Evolutionary conservation across 2,329 filamentous ascomycete species (phyloP), one percentile per base, ranked within the genome.

Genomic region (Fusarium albidum): DNA sequence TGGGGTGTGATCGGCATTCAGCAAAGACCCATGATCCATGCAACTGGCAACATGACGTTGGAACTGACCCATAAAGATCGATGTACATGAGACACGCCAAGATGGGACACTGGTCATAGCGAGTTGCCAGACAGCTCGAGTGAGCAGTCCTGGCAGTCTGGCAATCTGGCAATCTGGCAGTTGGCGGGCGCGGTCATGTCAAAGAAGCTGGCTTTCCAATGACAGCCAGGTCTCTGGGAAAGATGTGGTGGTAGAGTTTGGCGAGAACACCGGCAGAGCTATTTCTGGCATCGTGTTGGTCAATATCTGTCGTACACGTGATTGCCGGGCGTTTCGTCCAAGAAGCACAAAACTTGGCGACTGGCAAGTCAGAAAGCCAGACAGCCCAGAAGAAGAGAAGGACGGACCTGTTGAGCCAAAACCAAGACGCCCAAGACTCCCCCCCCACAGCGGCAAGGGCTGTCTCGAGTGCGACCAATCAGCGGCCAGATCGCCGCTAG

Each of bases 61-160:
- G 17, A 26, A 34, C 43, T n/a, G 52, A 29, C 21, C 43, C 43
- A 47, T 35, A 42, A 37, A 47, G 28, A 46, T 21, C 28, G 56
- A 54, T 57, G 35, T 45, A 61, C 40, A 43, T 63, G 59, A 62
- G 58, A 63, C 59, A 54, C 51, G 59, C 59, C 52, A 62, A 59
- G 41, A 37, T 43, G 27, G 46, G 43, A 35, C 40, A 10, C 37
- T 40, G 27, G 28, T 28, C 39, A 12, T 21, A 33, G 39, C 26
- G 14, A 29, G 27, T 49, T 51, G 49, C 46, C 32, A 53, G 42
- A 55, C 50, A 29, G 18, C 17, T 13, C 13, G 13, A 27, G 21
- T 9, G n/a, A 27, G 15, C 6, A 11, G n/a, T n/a, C n/a, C n/a
- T n/a, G n/a, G n/a, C n/a, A n/a, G n/a, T n/a, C n/a, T n/a, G n/a